These are phyloP conservation scores for Barbatosphaeria neglecta DNA, from an alignment of 495 filamentous ascomycete species.

Conservation along the genomic window DNA sequence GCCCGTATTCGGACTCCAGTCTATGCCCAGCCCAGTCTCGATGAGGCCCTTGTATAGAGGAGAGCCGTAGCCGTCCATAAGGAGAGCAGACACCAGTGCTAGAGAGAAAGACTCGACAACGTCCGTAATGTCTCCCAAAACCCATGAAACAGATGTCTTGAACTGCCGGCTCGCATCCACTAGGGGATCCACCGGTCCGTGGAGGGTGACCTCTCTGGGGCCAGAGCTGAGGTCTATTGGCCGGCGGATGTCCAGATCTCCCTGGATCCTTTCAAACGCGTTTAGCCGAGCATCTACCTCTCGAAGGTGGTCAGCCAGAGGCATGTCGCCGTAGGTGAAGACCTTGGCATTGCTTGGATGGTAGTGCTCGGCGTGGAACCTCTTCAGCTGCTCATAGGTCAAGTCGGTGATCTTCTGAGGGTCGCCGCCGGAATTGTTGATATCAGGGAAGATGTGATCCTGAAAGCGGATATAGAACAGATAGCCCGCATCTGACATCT, in stretches of 20 bases:
- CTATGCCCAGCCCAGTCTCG: conserved; percentile 79
- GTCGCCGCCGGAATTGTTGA: conserved; percentile 94
- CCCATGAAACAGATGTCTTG: conserved; percentile 89
- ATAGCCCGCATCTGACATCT: conserved; percentile 95
- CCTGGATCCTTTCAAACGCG: conserved; percentile 53
- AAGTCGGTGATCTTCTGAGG: conserved; percentile 92
- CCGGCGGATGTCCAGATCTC: conserved; percentile 59
- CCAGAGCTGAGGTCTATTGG: conserved; percentile 63
- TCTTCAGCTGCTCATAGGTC: conserved; percentile 72
- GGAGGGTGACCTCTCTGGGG: conserved; percentile 54
- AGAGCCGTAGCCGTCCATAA: conserved; percentile 90
- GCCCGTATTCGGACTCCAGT: conserved; percentile 89
- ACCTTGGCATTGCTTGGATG: conserved; percentile 94
- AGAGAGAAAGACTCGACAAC: conserved; percentile 79
- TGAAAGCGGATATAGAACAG: conserved; percentile 89
- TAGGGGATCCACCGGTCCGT: conserved; percentile 81
- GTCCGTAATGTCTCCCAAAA: conserved; percentile 71
- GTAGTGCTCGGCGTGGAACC: conserved; percentile 84
- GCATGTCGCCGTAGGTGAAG: conserved; percentile 91
- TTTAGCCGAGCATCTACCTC: conserved; percentile 63
- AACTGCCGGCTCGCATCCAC: conserved; percentile 74
- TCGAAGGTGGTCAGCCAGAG: conserved; percentile 62
- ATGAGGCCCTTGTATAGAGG: conserved; percentile 86
- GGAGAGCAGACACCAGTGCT: conserved; percentile 63
- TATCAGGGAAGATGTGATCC: conserved; percentile 82